Evolutionary conservation across 139 green algal species (phyloP), one percentile per base, ranked within the genome.

Genomic region (Medakamo hakoo): DNA sequence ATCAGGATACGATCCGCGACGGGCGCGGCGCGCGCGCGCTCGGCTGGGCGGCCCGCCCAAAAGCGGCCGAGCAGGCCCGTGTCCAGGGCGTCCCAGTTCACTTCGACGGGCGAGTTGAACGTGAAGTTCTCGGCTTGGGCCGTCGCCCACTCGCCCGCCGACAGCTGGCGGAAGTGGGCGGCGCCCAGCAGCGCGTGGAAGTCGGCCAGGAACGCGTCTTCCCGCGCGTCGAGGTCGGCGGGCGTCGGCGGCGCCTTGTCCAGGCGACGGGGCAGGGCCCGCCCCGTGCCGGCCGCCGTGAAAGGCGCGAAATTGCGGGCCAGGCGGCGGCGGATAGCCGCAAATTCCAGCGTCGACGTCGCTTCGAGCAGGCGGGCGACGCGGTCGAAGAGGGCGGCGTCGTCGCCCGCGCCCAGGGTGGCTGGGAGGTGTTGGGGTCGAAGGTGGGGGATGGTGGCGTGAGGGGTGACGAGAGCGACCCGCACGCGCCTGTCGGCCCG

Each of bases 11-110:
- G 62, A 57, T 90, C 82, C 0, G 68, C 59, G 23, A 82, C 70
- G 27, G 75, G 28, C 2, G 71, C 63, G 2, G 52, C 32, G 4
- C n/a, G 24, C 16, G 24, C 55, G 3, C 55, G 60, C 27, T 76
- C 31, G 3, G 59, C 63, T 0, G 68, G 67, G 29, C 32, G 64
- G 23, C 52, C 59, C 1, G 60, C 40, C 82, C 82, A 89, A n/a
- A 56, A 24, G 40, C 64, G 68, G 22, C 26, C 48, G 20, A 87
- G 59, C 66, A 86, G 64, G 16, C 68, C 52, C 5, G 20, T 57
- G 76, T 87, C 78, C 74, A 87, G 79, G 25, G 73, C 64, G 3
- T 72, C 58, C 78, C 76, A 87, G 52, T 85, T 80, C 9, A 89
- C 79, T 26, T 71, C 69, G 27, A 88, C 73, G 3, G 84, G 84